Base-by-base conservation (phyloP, 2,329 filamentous ascomycete genomes). In the Ambrosiella xylebori region DNA sequence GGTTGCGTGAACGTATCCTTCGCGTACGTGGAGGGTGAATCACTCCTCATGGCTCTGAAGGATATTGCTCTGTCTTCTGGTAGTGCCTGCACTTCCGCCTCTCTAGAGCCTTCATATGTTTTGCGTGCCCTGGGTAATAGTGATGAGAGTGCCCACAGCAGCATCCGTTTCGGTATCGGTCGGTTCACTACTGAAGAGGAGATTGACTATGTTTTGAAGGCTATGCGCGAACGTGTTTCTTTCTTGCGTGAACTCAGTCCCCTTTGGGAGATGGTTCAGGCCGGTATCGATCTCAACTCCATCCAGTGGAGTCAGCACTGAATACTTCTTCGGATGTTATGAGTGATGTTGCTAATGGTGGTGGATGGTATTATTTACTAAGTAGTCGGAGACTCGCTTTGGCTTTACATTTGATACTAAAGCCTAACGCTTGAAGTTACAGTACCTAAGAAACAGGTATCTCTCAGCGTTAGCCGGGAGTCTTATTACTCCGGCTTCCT, bases 261-360 rank as follows among this genome's bases (percentile, higher is more conserved):
- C 44, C 74, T 98, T 59, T 98, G 93, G 93, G 93, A 98, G 72
- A 73, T 98, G 63, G 93, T 98, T 11, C 93, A 98, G 73, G 93
- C 98, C 70, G 93, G 93, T 13, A 81, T 98, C 63, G 93, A 95
- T 68, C 74, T 98, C 64, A 87, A 94, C 71, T 95, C 88, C 49
- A 98, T 98, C 66, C 85, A 98, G 73, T 98, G 93, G 93, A 95
- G 86, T 68, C 90, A 96, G 74, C 93, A 98, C 71, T 97, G 75
- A 79, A 61, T 35, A 8, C 47, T 13, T 51, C 17, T 19, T 11
- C 9, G 19, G 47, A 36, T 36, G 36, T 37, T 50, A 36, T 35
- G 57, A 2, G 47, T 51, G 17, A 51, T 56, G 47, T n/a, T 7
- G 19, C 2, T n/a, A 35, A 1, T 27, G 27, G 27, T 27, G 27